Conservation (phyloP, 345 rosid genomes). For the Nephelium lappaceum region DNA sequence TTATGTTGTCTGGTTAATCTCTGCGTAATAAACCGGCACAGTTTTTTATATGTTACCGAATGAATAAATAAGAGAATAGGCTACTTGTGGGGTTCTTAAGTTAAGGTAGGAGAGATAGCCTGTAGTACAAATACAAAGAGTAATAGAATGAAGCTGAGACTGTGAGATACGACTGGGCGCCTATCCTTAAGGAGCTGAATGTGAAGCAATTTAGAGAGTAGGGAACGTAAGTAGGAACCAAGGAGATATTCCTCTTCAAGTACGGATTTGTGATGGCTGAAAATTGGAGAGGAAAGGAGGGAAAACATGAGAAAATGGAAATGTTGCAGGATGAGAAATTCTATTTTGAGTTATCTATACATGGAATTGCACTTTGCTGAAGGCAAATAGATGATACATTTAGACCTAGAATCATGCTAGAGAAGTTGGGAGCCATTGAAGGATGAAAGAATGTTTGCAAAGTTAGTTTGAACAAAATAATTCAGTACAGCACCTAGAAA, state of each 20-base stretch:
- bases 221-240: background rate
- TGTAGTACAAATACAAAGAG: background rate
- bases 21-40: background rate
- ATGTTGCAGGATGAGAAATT: background rate
- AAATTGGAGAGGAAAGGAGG: background rate
- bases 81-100: background rate
- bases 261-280: background rate
- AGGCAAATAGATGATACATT: background rate
- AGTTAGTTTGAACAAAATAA: background rate
- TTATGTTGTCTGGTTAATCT: background rate
- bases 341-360: background rate
- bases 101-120: background rate
- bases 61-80: background rate
- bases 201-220: background rate
- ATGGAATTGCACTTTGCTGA: background rate
- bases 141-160: background rate
- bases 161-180: background rate
- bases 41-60: background rate
- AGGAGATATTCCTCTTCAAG: background rate
- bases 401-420: background rate
- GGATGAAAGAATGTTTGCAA: background rate
- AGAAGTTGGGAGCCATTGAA: background rate
- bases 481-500: background rate
- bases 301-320: background rate
- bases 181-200: background rate